Evolutionary conservation across 805 yeast genomes (phyloP).

Genomic region (Nakazawaea sp.): DNA sequence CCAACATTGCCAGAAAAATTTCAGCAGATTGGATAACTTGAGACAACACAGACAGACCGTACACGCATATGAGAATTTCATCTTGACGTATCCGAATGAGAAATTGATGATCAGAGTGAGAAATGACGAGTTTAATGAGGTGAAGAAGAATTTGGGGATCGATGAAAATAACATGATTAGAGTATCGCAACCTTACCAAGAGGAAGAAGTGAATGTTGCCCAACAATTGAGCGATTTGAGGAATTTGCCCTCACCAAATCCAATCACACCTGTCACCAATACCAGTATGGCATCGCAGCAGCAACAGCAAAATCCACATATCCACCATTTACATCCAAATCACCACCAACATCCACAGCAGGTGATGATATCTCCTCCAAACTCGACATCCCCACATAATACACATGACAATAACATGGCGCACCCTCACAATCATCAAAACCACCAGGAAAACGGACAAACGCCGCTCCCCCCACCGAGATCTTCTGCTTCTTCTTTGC

Average conservation of each 20-base stretch:
- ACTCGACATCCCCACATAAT: constrained; percentile 10
- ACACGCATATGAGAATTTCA: constrained; percentile 44
- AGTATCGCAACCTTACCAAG: constrained; percentile 1
- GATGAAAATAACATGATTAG: constrained; percentile 8
- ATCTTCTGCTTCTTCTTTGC: constrained; percentile 7
- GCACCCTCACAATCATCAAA: constrained; percentile 1
- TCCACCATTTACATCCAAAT: background rate
- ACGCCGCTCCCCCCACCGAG: constrained; percentile 6
- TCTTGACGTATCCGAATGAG: constrained; percentile 26
- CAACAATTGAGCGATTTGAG: constrained; percentile 5
- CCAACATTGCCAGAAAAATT: constrained; percentile 70
- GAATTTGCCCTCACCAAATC: constrained; percentile 4
- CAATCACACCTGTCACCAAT: constrained; percentile 11
- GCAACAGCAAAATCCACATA: constrained; percentile 2
- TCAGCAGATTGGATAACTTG: constrained; percentile 79
- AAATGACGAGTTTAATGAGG: constrained; percentile 14
- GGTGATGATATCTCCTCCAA: constrained; percentile 9
- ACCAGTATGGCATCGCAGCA: no score
- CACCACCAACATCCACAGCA: background rate
- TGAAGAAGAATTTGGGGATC: constrained; percentile 8
- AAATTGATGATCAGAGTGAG: constrained; percentile 22
- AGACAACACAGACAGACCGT: constrained; percentile 90
- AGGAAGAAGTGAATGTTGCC: constrained; percentile 7
- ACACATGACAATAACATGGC: background rate
- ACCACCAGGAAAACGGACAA: background rate